Percentiles rank a stretch among this genome's conserved stretches.
phyloP scores from a whole-genome alignment of 176 grass and related monocot species.

The Zoysia pacifica region DNA sequence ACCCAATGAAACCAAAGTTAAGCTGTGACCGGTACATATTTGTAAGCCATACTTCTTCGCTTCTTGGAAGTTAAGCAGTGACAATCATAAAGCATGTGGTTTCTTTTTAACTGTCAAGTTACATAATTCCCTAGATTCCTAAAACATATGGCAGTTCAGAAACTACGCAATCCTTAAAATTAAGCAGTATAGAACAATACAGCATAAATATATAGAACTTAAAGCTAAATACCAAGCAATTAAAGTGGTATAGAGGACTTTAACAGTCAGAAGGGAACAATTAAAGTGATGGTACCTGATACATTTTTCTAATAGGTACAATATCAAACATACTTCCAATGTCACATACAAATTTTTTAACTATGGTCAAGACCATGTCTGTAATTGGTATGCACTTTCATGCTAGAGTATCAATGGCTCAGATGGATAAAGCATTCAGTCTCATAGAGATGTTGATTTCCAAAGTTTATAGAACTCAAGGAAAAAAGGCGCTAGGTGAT shows the following conservation, averaged over 20 bases:
- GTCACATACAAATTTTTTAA: background rate
- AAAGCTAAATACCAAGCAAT: no score
- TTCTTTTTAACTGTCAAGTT: background rate
- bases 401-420: background rate
- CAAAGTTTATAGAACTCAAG: no score
- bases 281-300: background rate
- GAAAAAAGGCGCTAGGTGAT: no score
- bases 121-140: background rate
- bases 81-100: background rate
- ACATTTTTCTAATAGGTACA: background rate
- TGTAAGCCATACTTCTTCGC: constrained; percentile 12
- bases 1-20: background rate
- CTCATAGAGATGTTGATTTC: background rate
- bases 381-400: background rate
- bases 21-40: background rate
- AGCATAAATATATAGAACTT: no score
- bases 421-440: background rate
- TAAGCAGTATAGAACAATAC: background rate
- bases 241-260: no score
- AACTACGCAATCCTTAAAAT: background rate
- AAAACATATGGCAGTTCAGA: background rate
- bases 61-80: background rate
- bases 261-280: no score
- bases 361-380: background rate
- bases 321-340: constrained; percentile 1